Evolutionary conservation across 345 rosid species (phyloP), one percentile per base, ranked within the genome.

Genomic region (Eucalyptus virginea): DNA sequence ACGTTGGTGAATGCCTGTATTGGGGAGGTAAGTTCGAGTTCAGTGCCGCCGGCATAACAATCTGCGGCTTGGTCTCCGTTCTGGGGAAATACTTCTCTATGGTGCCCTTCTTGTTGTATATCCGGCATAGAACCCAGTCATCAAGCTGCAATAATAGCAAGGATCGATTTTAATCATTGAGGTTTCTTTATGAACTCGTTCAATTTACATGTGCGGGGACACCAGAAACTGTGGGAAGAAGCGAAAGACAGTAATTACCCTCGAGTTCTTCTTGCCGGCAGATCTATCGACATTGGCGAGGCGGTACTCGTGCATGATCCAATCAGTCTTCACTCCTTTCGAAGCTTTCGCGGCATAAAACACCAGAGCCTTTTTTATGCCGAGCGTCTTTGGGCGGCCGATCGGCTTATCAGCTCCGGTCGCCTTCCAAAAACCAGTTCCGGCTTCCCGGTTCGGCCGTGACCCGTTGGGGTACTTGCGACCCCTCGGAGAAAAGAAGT

Each of bases 301-400:
- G 65, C 99, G 98, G 88, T 97, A 97, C 88, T 97, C 99, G 11
- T 97, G 99, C 99, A 97, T 97, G 81, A 98, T 98, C 99, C 99
- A 98, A 80, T 98, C 95, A 89, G 99, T 97, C 88, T 97, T 97
- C 32, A 96, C 88, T 9, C 98, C 99, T 89, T 89, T 95, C 1
- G 96, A 97, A 24, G 99, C 98, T 90, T 97, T 98, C 2, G 98
- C 99, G 0, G 99, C 95, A 67, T 97, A 97, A 90, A 97, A 97
- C 81, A 97, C 99, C 4, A 98, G 95, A 3, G 99, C 97, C 86
- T 98, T 97, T 92, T 98, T 98, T 7, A 98, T 96, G 37, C 97
- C 99, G 2, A 95, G 91, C 4, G 98, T 11, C 87, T 93, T 95
- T 17, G 99, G 99, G 69, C 90, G 94, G 4, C 99, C 99, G 9